These are phyloP conservation scores for Amauroascus verrucosus DNA, from an alignment of 2,329 filamentous ascomycete genomes.

Conservation along the genomic window DNA sequence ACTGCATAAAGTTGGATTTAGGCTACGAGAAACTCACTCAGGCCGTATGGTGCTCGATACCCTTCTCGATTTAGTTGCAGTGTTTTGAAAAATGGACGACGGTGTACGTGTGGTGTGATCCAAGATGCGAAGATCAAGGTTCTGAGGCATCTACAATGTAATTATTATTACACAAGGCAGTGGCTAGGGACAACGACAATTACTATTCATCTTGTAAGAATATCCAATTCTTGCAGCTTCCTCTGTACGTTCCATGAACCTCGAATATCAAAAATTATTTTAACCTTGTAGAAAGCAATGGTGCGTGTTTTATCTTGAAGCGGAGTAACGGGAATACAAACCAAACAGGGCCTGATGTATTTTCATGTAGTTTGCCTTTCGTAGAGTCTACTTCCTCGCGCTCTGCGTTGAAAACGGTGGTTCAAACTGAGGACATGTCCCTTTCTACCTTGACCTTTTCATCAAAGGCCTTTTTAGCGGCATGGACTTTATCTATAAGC, in stretches of 20 bases:
- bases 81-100: neutral
- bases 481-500: conserved; percentile 32
- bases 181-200: neutral
- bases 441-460: conserved; percentile 11
- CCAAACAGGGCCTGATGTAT: too few relatives aligned
- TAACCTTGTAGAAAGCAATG: neutral
- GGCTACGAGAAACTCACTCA: neutral
- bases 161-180: conserved; percentile 6
- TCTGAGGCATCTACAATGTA: conserved; percentile 9
- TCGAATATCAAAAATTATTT: neutral
- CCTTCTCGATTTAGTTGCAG: neutral
- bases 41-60: neutral
- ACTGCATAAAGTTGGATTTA: neutral
- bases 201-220: neutral
- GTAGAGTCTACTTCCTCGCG: too few relatives aligned
- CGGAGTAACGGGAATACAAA: too few relatives aligned
- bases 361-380: too few relatives aligned
- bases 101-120: neutral
- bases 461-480: conserved; percentile 25
- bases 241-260: neutral
- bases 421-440: neutral
- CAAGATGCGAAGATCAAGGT: neutral
- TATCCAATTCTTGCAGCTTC: neutral
- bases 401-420: neutral
- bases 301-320: too few relatives aligned